Evolutionary conservation across 2,329 filamentous ascomycete species (phyloP).

Genomic region (Nothophaeocryptopus gaeumannii): DNA sequence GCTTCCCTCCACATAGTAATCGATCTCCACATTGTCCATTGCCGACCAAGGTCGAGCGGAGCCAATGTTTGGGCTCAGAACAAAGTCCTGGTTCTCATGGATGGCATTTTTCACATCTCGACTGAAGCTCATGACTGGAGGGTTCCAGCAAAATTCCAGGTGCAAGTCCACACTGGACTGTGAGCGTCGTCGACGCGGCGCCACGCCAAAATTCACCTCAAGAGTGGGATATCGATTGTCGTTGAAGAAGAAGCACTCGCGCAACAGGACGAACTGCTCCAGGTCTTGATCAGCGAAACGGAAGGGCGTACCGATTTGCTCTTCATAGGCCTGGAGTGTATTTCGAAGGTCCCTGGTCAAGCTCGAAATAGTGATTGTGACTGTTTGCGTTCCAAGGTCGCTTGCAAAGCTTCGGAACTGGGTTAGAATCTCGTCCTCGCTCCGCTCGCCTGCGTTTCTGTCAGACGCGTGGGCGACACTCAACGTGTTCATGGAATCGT

Average conservation of each 20-base stretch:
- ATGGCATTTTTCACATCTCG: conserved; percentile 22
- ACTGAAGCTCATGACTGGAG: conserved; percentile 21
- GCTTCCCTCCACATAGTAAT: conserved; percentile 17
- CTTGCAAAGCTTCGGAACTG: conserved; percentile 15
- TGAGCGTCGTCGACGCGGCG: no score
- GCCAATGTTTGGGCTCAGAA: conserved; percentile 16
- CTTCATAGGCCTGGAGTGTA: no score
- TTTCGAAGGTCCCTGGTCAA: conserved; percentile 1
- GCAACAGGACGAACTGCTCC: conserved; percentile 20
- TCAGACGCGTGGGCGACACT: no score
- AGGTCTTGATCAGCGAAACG: background rate
- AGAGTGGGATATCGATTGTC: no score
- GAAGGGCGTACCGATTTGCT: no score
- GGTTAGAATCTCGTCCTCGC: background rate
- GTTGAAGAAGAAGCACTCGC: conserved; percentile 18
- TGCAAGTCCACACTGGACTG: no score
- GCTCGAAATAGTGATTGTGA: conserved; percentile 25
- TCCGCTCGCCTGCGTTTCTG: no score
- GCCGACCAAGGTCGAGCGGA: conserved; percentile 6
- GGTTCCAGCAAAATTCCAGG: conserved; percentile 11
- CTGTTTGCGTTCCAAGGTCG: conserved; percentile 18
- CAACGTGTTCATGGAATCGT: background rate
- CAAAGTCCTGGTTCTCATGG: conserved; percentile 17
- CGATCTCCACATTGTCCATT: conserved; percentile 11
- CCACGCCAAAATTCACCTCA: no score